phyloP scores from a whole-genome alignment of 2,329 filamentous ascomycete genomes.

The Xylaria hypoxylon region DNA sequence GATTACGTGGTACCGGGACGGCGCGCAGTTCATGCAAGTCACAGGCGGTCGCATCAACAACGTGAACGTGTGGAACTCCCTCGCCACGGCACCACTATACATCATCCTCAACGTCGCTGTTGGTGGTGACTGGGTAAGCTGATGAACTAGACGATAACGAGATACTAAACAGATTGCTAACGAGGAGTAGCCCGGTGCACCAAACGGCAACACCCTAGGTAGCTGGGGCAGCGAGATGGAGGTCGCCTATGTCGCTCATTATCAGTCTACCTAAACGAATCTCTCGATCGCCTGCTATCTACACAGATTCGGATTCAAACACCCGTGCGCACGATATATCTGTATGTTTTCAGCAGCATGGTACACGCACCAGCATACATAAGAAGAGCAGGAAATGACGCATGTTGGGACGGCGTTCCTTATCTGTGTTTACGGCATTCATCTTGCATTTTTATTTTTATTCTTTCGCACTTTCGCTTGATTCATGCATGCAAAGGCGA shows the following conservation, averaged over 20 bases:
- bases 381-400: neutral
- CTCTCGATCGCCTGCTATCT: neutral
- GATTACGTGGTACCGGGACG: conserved; percentile 63
- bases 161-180: conserved; percentile 1
- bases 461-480: neutral
- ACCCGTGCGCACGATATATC: neutral
- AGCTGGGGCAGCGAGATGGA: conserved; percentile 64
- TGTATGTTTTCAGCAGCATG: neutral
- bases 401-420: conserved; percentile 22
- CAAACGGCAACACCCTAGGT: conserved; percentile 59
- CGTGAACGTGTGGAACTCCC: conserved; percentile 57
- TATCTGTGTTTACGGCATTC: neutral
- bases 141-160: neutral
- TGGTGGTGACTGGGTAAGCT: conserved; percentile 58
- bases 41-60: conserved; percentile 57
- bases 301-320: neutral
- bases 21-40: conserved; percentile 57
- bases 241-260: conserved; percentile 61
- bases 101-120: conserved; percentile 63
- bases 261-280: conserved; percentile 40
- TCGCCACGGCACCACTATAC: conserved; percentile 58
- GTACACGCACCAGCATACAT: neutral
- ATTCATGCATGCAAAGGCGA: conserved; percentile 22
- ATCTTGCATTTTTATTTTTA: neutral
- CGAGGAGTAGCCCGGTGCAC: conserved; percentile 59